Base-by-base conservation (phyloP, 2,329 filamentous ascomycete genomes). In the Teratosphaeria destructans region DNA sequence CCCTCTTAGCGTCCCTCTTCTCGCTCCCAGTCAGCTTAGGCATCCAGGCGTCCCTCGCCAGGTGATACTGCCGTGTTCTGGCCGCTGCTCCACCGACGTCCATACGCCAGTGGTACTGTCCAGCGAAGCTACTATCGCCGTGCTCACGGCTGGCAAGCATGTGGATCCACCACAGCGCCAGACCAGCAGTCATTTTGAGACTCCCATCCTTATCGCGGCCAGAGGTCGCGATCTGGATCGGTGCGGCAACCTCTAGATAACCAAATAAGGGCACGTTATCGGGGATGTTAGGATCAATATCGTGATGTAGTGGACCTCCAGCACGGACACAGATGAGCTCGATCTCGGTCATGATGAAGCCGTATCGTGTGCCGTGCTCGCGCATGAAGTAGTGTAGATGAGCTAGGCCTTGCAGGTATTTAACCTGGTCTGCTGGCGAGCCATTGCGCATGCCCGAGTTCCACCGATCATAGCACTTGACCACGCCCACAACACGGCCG, bases 321-420 rank as follows among this genome's bases (percentile, higher is more conserved):
- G 88, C 89, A 68, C 92, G 89, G 0, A 96, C 90, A 67, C 94
- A 85, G 47, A 96, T 86, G 8, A 96, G 85, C 76, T 97, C 93
- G 67, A 96, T 96, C 76, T 96, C 93, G 1, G 90, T 96, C 70
- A 96, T 85, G 74, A 97, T 93, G 79, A 96, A 97, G 58, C 93
- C 93, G 74, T 96, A 97, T 61, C 93, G 86, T 72, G 90, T 95
- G 65, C 86, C 86, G 76, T 96, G 89, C 76, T 95, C 90, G 73
- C 93, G 90, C 90, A 96, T 96, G 70, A 87, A 86, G 71, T 89
- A 84, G 75, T 97, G 93, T 53, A 96, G 79, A 67, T 95, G 90
- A 0, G 91, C 82, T 5, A 97, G 84, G 1, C 90, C 90, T 56
- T 88, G 86, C 23, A 96, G 86, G 77, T 96, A 96, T 75, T 93